phyloP scores from a whole-genome alignment of 2,329 filamentous ascomycete genomes.

The Epichloe hybrida region DNA sequence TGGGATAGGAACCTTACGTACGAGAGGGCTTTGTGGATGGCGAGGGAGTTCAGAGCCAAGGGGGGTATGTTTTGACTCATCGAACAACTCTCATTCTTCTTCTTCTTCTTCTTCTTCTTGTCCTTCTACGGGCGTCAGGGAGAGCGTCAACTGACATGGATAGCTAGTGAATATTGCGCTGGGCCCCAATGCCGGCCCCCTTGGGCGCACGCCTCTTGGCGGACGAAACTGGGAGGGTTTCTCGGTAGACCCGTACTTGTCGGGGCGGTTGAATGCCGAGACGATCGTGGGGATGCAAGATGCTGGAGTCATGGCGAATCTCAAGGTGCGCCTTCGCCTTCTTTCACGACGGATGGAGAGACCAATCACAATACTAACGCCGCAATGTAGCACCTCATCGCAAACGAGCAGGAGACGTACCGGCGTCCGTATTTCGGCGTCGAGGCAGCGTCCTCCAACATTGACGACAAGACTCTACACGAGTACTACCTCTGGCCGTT shows the following conservation, averaged over 20 bases:
- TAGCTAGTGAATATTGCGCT: constrained; percentile 52
- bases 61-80: constrained; percentile 32
- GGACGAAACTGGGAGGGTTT: constrained; percentile 69
- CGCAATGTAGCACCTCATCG: constrained; percentile 36
- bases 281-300: constrained; percentile 63
- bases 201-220: constrained; percentile 57
- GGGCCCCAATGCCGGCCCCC: constrained; percentile 55
- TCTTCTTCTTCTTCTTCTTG: neutral
- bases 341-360: too few species aligned
- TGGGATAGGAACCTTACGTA: constrained; percentile 44
- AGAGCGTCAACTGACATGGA: neutral
- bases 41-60: constrained; percentile 41
- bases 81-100: too few species aligned
- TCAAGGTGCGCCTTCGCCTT: constrained; percentile 30
- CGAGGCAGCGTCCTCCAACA: constrained; percentile 45
- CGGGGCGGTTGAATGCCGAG: constrained; percentile 56
- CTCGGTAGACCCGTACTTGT: constrained; percentile 55
- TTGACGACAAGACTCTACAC: constrained; percentile 52
- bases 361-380: neutral
- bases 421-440: constrained; percentile 26
- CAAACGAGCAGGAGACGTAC: constrained; percentile 47
- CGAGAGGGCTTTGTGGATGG: constrained; percentile 37
- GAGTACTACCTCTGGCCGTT: constrained; percentile 57
- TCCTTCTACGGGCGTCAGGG: neutral
- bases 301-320: constrained; percentile 66